Conservation (phyloP, 129 eudicot genomes). For the Ambrosia artemisiifolia region DNA sequence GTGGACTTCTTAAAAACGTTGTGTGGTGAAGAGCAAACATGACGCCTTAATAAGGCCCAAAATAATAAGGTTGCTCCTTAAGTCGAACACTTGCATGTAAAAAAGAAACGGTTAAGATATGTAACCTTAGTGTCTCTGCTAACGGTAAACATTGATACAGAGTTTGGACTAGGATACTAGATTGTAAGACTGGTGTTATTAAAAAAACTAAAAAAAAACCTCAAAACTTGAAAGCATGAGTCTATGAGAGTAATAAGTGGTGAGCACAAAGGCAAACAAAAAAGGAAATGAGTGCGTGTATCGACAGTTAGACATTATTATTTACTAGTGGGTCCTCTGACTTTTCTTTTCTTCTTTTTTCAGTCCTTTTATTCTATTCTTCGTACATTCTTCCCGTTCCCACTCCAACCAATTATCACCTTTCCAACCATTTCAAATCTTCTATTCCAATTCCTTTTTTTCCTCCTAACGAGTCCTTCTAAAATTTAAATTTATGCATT, state of each 20-base stretch:
- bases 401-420: conserved; percentile 32
- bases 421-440: conserved; percentile 32
- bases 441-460: background rate
- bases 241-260: conserved; percentile 29
- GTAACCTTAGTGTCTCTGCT: no score
- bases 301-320: conserved; percentile 26
- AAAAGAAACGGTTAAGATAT: no score
- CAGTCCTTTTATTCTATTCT: conserved; percentile 16
- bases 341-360: conserved; percentile 19
- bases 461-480: background rate
- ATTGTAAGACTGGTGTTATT: no score
- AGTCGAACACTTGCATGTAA: no score
- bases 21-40: no score
- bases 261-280: conserved; percentile 20
- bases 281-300: conserved; percentile 35
- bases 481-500: conserved; percentile 1
- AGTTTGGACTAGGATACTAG: no score
- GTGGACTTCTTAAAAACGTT: no score
- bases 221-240: background rate
- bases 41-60: no score
- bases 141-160: no score
- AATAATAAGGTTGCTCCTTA: no score
- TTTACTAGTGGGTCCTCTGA: conserved; percentile 30
- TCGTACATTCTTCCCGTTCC: conserved; percentile 12
- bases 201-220: background rate